Base-by-base conservation (phyloP, 1,139 yeast genomes). In the Kodamaea plutei region DNA sequence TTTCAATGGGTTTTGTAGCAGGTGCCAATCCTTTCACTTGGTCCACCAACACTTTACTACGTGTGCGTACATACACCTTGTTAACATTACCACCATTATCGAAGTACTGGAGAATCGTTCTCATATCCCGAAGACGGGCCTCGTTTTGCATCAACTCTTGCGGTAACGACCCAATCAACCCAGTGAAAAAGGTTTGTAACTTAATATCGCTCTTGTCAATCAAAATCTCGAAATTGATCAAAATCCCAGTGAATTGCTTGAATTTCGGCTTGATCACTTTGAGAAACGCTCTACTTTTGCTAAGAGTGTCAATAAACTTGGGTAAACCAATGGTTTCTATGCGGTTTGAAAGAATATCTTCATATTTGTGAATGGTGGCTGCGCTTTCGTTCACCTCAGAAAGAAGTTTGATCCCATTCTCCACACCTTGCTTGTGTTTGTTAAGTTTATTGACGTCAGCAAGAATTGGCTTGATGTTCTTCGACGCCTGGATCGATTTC, bases 401-500 rank as follows among this genome's bases (percentile, higher is more conserved):
- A 6, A 85, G 75, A 2, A 84, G 66, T 24, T 56, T 58, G 30
- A 84, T 56, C 5, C 88, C 81, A 15, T 70, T 64, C 30, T 78
- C 80, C 18, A 84, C 71, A 44, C 79, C 82, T 25, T 61, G 52
- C 45, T 79, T 79, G 41, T 75, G 69, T 1, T 65, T 55, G 17
- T 74, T 73, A 33, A 84, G 56, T 35, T 66, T 63, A 38, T 74
- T 75, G 26, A 85, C 84, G 36, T 77, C 76, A 11, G 70, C 66
- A 25, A 85, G 64, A 26, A 87, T 76, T 0, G 96, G 96, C 33
- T 75, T 70, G 45, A 87, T 76, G 18, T 80, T 69, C 25, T 63
- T 56, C 40, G 81, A 78, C 0, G 95, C 85, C 21, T 72, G 70
- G 24, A 69, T 57, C 4, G 94, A 73, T 30, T 76, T 75, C 19